phyloP scores from a whole-genome alignment of 1,139 yeast species.

The Candida tetrigidarum region DNA sequence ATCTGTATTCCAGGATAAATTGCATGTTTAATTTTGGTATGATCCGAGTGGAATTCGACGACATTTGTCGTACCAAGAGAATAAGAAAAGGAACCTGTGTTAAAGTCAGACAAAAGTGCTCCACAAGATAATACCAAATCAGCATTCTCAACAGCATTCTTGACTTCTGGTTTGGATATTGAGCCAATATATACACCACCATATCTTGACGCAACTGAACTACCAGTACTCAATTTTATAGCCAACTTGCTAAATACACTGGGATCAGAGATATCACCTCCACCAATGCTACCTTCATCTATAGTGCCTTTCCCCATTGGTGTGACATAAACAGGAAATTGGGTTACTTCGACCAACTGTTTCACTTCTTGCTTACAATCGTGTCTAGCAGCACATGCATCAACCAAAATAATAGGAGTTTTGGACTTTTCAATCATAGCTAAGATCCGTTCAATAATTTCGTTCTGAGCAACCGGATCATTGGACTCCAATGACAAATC shows the following conservation, averaged over 20 bases:
- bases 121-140: slow-evolving; percentile 83
- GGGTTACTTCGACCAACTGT: slow-evolving; percentile 66
- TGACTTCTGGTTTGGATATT: slow-evolving; percentile 74
- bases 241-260: slow-evolving; percentile 28
- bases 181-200: slow-evolving; percentile 91
- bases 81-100: slow-evolving; percentile 89
- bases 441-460: slow-evolving; percentile 64
- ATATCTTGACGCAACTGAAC: slow-evolving; percentile 59
- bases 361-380: slow-evolving; percentile 64
- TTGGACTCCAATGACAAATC: slow-evolving; percentile 64
- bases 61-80: slow-evolving; percentile 78
- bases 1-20: slow-evolving; percentile 78
- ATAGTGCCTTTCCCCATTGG: slow-evolving; percentile 91
- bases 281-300: slow-evolving; percentile 58
- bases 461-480: slow-evolving; percentile 72
- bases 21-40: slow-evolving; percentile 77
- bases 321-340: slow-evolving; percentile 84
- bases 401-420: slow-evolving; percentile 78
- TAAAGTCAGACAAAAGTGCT: slow-evolving; percentile 84
- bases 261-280: slow-evolving; percentile 31
- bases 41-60: slow-evolving; percentile 89
- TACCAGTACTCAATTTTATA: slow-evolving; percentile 27
- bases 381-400: slow-evolving; percentile 88
- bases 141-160: slow-evolving; percentile 73
- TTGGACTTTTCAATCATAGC: slow-evolving; percentile 57